Base-by-base conservation (phyloP, 768 basidiomycete genomes). In the Pholiota conissans region DNA sequence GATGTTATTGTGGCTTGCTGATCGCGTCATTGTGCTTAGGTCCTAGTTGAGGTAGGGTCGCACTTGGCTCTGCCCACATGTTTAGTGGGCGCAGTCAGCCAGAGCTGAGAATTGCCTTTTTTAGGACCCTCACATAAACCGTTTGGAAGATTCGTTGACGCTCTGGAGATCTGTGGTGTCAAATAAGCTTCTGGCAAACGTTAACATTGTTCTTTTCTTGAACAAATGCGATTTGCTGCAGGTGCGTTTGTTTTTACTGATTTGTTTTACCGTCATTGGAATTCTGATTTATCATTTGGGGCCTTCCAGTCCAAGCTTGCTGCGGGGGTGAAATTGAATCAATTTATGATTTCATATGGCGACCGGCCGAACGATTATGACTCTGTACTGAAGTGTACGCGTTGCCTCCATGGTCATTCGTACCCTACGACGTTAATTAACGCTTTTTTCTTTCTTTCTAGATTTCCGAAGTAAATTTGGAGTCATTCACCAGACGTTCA, bases 161-260 rank as follows among this genome's bases (percentile, higher is more conserved):
- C 71, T 93, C 9, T 94, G 91, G 91, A 85, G 81, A 67, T 73
- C 76, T 0, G 82, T 93, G 0, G 82, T 89, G 32, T 83, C 87
- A 27, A 89, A 92, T 72, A 87, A 81, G 65, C 74, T 93, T 9
- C 82, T 94, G 29, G 77, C 79, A 32, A 80, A 84, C 47, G 91
- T 93, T 59, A 89, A 85, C 70, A 83, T 94, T 60, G 83, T 94
- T 16, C 78, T 93, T 62, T 93, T 93, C 69, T 69, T 93, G 61
- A 92, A 91, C 73, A 92, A 93, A 73, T 83, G 83, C 58, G 91
- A 93, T 69, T 77, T 93, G 45, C 76, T 93, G 35, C 82, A 84
- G 79, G 89, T 84, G 67, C 52, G 73, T 60, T 49, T 50, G n/a
- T n/a, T n/a, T n/a, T n/a, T n/a, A n/a, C n/a, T 29, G 35, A 27